Evolutionary conservation across 768 basidiomycete genomes (phyloP).

Genomic region (Mycena alexandri): DNA sequence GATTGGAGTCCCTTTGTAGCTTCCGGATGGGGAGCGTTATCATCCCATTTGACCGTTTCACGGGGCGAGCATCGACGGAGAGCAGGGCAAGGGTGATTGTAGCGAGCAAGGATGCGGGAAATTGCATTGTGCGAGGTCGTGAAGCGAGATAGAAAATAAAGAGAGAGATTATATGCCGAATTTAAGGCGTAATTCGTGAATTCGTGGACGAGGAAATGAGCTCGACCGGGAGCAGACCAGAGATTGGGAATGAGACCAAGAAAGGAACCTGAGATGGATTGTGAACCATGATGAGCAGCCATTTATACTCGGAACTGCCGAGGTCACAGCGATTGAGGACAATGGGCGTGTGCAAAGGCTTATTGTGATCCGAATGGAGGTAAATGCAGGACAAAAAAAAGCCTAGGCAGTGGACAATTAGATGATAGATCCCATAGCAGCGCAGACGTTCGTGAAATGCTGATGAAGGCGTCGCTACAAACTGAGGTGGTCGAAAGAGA

Average conservation of each 20-base stretch:
- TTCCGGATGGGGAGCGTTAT: constrained; percentile 27
- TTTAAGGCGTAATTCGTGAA: constrained; percentile 16
- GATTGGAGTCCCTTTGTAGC: neutral
- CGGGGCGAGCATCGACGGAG: constrained; percentile 29
- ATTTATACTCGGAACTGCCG: constrained; percentile 13
- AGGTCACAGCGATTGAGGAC: constrained; percentile 7
- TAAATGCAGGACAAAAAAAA: neutral
- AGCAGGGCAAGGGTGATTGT: constrained; percentile 5
- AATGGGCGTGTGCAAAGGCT: neutral
- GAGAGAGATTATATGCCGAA: constrained; percentile 17
- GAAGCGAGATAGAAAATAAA: constrained; percentile 1
- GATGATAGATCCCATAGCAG: constrained; percentile 25
- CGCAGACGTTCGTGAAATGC: neutral
- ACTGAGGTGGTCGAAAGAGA: too few relatives aligned
- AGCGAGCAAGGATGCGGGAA: constrained; percentile 21
- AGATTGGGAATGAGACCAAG: constrained; percentile 25
- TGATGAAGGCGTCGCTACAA: too few relatives aligned
- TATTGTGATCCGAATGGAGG: constrained; percentile 19
- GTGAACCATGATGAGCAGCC: neutral
- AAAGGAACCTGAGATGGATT: constrained; percentile 11
- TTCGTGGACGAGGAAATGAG: constrained; percentile 24
- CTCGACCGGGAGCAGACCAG: constrained; percentile 37
- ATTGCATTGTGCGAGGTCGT: constrained; percentile 28
- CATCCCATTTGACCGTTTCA: constrained; percentile 6
- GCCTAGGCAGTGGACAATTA: constrained; percentile 14